A percentile compares a stretch with the other conserved stretches of the same genome.
These are phyloP conservation scores for Asclepias syriaca DNA, from an alignment of 257 asterid species.

Conservation along the genomic window DNA sequence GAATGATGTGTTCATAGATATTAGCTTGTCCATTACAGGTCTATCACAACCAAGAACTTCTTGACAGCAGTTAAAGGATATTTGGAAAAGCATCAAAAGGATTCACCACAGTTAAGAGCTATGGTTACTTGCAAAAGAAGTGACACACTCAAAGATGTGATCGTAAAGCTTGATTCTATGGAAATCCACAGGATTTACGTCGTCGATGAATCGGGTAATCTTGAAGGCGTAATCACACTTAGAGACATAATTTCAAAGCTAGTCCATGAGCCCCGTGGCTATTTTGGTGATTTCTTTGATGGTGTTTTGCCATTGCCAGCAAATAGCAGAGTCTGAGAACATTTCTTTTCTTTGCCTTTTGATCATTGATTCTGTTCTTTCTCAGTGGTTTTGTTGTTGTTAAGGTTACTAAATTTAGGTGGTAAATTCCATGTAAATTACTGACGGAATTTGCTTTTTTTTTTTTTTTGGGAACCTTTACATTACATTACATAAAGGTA, in stretches of 20 bases:
- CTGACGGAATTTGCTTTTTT: too few species aligned
- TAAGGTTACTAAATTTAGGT: too few species aligned
- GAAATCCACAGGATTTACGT: slow-evolving; percentile 85
- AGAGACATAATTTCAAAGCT: slow-evolving; percentile 93
- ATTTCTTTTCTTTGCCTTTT: background rate
- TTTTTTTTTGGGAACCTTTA: too few species aligned
- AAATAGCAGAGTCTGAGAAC: slow-evolving; percentile 71
- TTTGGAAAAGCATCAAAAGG: slow-evolving; percentile 38
- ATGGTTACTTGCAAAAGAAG: slow-evolving; percentile 72
- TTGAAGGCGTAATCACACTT: slow-evolving; percentile 81
- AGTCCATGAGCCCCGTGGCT: slow-evolving; percentile 96
- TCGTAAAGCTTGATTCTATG: slow-evolving; percentile 59
- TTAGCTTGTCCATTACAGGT: slow-evolving; percentile 32
- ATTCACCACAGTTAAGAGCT: slow-evolving; percentile 40
- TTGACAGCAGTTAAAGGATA: slow-evolving; percentile 58
- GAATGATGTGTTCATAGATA: too few species aligned
- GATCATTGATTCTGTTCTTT: background rate
- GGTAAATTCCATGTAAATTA: too few species aligned
- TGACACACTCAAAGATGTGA: slow-evolving; percentile 66
- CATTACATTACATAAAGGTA: too few species aligned
- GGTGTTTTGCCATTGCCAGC: slow-evolving; percentile 94
- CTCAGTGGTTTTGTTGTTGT: too few species aligned
- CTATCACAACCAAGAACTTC: slow-evolving; percentile 86
- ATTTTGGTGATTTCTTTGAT: slow-evolving; percentile 96
- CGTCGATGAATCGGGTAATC: slow-evolving; percentile 62